Conservation (phyloP, 208 protist species). For the Leishmania martiniquensis region DNA sequence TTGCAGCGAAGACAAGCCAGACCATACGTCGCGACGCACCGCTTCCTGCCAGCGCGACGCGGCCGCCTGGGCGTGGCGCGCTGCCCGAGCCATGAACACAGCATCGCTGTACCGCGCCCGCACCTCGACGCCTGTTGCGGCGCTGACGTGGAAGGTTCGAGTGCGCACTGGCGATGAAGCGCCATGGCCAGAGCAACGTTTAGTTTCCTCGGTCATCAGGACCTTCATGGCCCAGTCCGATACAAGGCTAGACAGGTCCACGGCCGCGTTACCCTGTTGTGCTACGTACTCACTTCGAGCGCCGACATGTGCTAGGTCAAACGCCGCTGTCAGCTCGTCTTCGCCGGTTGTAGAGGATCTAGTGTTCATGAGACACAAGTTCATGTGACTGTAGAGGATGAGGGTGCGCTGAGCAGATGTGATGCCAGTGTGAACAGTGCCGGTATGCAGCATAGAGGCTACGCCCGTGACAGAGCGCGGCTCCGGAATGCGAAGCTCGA, state of each 20-base stretch:
- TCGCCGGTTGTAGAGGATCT: not conserved
- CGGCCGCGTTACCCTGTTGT: not conserved
- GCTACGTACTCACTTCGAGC: constrained; percentile 30
- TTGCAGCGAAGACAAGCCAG: constrained; percentile 10
- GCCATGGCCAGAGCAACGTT: not conserved
- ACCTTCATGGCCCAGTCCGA: constrained; percentile 32
- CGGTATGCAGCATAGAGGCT: not conserved
- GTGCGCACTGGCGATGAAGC: not conserved
- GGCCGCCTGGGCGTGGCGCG: constrained; percentile 39
- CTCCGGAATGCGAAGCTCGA: constrained; percentile 26
- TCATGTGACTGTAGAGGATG: constrained; percentile 31
- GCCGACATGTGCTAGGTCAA: constrained; percentile 25
- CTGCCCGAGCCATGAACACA: constrained; percentile 37
- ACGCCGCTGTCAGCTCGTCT: constrained; percentile 20
- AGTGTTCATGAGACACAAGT: constrained; percentile 17
- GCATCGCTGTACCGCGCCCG: constrained; percentile 56
- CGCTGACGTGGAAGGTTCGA: constrained; percentile 31
- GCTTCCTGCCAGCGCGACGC: constrained; percentile 28
- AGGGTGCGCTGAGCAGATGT: constrained; percentile 22
- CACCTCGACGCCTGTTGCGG: constrained; percentile 47
- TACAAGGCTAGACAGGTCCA: constrained; percentile 12
- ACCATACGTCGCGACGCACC: constrained; percentile 27
- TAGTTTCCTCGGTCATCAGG: constrained; percentile 25
- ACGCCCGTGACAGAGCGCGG: constrained; percentile 1
- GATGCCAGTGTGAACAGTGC: not conserved